Evolutionary conservation across 352 stramenopile genomes (phyloP).

Genomic region (Saprolegnia parasitica): DNA sequence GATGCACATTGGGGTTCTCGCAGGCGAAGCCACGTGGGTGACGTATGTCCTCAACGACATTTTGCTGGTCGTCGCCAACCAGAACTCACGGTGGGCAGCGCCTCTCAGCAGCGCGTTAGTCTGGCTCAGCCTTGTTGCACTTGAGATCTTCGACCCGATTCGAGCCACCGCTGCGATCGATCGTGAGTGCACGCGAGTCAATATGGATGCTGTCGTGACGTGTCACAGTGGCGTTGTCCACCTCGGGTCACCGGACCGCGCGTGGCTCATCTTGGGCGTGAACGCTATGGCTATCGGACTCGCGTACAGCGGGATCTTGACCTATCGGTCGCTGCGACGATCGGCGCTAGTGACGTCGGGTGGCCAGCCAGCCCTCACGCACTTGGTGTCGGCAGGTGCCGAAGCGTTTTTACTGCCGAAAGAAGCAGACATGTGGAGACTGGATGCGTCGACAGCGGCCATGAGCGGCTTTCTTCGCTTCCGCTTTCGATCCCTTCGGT

Average conservation of each 20-base stretch:
- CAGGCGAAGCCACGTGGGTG: constrained; percentile 19
- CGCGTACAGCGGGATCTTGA: background rate
- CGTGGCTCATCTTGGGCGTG: background rate
- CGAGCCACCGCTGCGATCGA: background rate
- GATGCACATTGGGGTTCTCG: background rate
- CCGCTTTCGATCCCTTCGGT: background rate
- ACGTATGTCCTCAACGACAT: constrained; percentile 22
- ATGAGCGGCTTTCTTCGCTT: constrained; percentile 8
- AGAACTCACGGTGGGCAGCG: background rate
- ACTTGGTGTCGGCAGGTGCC: background rate
- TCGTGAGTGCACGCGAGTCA: background rate
- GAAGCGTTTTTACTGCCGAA: background rate
- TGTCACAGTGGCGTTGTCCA: constrained; percentile 6
- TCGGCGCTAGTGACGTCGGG: background rate
- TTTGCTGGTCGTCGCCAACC: background rate
- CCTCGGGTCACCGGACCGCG: background rate
- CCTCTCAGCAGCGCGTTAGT: background rate
- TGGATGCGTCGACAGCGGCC: background rate
- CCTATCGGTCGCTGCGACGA: background rate
- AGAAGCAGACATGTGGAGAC: background rate
- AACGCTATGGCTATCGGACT: too few species aligned
- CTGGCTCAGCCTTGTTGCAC: background rate
- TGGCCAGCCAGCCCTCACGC: too few species aligned
- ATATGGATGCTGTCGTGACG: background rate
- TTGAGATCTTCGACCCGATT: background rate